These are phyloP conservation scores for Saccharomyces cerevisiae DNA, from an alignment of 805 yeast species.

Conservation along the genomic window DNA sequence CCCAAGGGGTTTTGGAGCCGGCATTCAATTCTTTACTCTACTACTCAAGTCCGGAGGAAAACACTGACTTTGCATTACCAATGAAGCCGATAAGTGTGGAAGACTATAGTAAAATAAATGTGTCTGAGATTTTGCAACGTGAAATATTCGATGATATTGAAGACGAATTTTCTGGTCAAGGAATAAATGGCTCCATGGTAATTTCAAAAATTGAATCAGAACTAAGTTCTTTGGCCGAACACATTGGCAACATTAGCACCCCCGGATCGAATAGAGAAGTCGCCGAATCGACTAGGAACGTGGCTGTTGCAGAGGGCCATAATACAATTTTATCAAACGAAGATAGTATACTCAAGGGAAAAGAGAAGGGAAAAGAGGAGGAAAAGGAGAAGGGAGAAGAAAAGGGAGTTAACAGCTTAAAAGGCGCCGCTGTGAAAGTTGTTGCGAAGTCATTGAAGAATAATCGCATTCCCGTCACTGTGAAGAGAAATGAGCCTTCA, in stretches of 20 bases:
- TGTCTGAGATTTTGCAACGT: background rate
- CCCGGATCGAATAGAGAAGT: background rate
- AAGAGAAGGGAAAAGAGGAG: background rate
- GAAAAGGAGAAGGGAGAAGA: background rate
- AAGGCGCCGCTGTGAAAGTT: background rate
- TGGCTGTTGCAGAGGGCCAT: background rate
- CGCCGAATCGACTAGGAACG: background rate
- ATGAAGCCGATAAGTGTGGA: constrained; percentile 17
- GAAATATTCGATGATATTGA: background rate
- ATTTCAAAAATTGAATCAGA: background rate
- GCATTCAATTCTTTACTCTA: constrained; percentile 84
- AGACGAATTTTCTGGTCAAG: background rate
- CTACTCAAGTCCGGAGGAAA: constrained; percentile 61
- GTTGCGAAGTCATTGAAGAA: background rate
- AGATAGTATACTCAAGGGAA: background rate
- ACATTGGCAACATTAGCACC: background rate
- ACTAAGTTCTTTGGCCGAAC: background rate
- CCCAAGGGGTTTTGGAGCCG: constrained; percentile 69
- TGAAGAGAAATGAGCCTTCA: background rate
- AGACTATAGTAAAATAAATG: background rate
- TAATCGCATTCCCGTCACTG: background rate
- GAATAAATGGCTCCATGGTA: background rate
- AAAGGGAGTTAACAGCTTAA: background rate
- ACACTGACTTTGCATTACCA: constrained; percentile 43
- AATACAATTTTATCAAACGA: background rate